Evolutionary conservation across 1,284 basidiomycete species (phyloP).

Genomic region (Cryptococcus sp.): DNA sequence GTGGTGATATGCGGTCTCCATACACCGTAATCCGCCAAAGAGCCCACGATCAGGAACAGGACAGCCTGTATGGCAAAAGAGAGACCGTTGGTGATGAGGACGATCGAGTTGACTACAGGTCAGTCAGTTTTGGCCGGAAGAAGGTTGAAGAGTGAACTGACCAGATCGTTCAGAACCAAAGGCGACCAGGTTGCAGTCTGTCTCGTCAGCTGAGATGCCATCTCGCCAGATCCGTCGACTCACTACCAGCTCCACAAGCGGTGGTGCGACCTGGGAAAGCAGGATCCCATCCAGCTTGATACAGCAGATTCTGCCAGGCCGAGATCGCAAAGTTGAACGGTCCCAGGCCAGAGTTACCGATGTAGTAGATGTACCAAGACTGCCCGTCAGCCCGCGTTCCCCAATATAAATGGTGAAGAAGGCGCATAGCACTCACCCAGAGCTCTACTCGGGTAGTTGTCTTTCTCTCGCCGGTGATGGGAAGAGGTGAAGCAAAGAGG

Average conservation of each 20-base stretch:
- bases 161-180: conserved; percentile 30
- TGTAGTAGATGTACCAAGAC: conserved; percentile 41
- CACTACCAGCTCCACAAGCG: conserved; percentile 29
- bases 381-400: conserved; percentile 6
- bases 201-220: not conserved
- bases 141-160: conserved; percentile 10
- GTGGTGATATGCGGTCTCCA: conserved; percentile 73
- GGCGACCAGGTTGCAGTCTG: conserved; percentile 30
- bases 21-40: conserved; percentile 61
- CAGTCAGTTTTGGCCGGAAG: not conserved
- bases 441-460: conserved; percentile 37
- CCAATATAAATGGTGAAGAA: not conserved
- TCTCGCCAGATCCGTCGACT: not conserved
- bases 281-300: conserved; percentile 39
- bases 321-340: conserved; percentile 44
- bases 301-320: conserved; percentile 42
- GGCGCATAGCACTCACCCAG: conserved; percentile 24
- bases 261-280: conserved; percentile 26
- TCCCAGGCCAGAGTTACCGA: conserved; percentile 41
- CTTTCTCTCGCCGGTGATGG: conserved; percentile 31
- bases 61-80: conserved; percentile 61
- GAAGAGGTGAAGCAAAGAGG: conserved; percentile 35
- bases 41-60: conserved; percentile 47
- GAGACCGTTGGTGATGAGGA: conserved; percentile 67
- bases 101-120: conserved; percentile 58